A percentile compares a stretch with the other conserved stretches of the same genome.
Conservation (phyloP, 2,329 filamentous ascomycete genomes). For the Biscogniauxia mediterranea region DNA sequence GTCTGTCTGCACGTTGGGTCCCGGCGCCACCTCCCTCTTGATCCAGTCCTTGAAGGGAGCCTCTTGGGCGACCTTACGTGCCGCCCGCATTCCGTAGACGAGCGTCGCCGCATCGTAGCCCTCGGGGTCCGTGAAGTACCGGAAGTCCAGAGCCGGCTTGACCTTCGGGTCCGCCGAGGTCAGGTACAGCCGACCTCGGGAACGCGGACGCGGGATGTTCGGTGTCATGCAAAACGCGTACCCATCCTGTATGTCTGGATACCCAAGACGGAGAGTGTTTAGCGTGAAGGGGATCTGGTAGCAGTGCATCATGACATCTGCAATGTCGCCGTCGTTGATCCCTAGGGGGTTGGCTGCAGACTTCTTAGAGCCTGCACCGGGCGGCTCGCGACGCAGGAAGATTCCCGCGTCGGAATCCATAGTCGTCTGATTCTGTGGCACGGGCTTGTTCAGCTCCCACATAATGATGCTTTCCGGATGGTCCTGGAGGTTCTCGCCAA, state of each 20-base stretch:
- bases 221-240: conserved; percentile 93
- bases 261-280: conserved; percentile 80
- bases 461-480: conserved; percentile 61
- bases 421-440: conserved; percentile 77
- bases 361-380: conserved; percentile 61
- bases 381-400: conserved; percentile 76
- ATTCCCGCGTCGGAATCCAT: conserved; percentile 90
- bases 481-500: conserved; percentile 61
- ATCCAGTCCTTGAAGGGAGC: conserved; percentile 80
- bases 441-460: conserved; percentile 78
- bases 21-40: conserved; percentile 77
- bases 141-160: conserved; percentile 83
- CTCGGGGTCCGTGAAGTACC: conserved; percentile 84
- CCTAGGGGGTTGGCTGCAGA: conserved; percentile 47
- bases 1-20: conserved; percentile 69
- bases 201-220: conserved; percentile 82
- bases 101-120: conserved; percentile 83
- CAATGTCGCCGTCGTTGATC: conserved; percentile 66
- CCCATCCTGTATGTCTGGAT: conserved; percentile 58
- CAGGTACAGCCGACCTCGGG: conserved; percentile 73
- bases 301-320: conserved; percentile 95
- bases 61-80: conserved; percentile 73
- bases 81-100: conserved; percentile 72
- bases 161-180: conserved; percentile 71
- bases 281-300: conserved; percentile 92